phyloP scores from a whole-genome alignment of 1,284 basidiomycete species.

The Psilocybe mexicana region DNA sequence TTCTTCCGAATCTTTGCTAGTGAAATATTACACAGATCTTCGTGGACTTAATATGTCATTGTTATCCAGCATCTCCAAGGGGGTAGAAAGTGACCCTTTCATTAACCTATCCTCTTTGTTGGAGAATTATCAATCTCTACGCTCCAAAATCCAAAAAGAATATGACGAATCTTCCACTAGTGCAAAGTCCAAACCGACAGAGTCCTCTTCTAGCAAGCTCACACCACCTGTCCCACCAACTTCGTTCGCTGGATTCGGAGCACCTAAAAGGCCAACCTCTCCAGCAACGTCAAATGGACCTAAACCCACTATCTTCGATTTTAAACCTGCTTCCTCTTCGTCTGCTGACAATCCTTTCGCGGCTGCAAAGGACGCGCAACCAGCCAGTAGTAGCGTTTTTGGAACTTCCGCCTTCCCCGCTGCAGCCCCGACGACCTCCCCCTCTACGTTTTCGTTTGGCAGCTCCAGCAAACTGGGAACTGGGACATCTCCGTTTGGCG shows the following conservation, averaged over 20 bases:
- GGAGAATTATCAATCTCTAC: slow-evolving; percentile 66
- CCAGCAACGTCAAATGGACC: slow-evolving; percentile 5
- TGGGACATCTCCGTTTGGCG: neutral
- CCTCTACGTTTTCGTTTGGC: neutral
- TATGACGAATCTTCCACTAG: slow-evolving; percentile 42
- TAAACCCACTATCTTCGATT: slow-evolving; percentile 16
- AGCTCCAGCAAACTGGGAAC: neutral
- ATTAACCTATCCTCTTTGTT: slow-evolving; percentile 62
- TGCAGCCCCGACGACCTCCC: neutral
- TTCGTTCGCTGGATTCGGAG: slow-evolving; percentile 20
- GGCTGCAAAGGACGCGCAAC: slow-evolving; percentile 13
- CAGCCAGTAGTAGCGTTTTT: slow-evolving; percentile 9
- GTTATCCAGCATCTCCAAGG: slow-evolving; percentile 59
- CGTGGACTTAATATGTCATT: slow-evolving; percentile 82
- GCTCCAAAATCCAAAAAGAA: slow-evolving; percentile 58
- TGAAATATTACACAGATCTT: slow-evolving; percentile 70
- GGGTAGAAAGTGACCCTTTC: slow-evolving; percentile 76
- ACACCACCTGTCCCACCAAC: slow-evolving; percentile 47
- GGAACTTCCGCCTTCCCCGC: slow-evolving; percentile 5
- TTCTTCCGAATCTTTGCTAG: slow-evolving; percentile 26
- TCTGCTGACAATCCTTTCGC: slow-evolving; percentile 14
- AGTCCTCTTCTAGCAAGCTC: slow-evolving; percentile 16
- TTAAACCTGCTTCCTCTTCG: slow-evolving; percentile 18
- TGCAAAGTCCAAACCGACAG: slow-evolving; percentile 15
- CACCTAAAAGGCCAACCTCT: slow-evolving; percentile 10